A percentile compares a stretch with the other conserved stretches of the same genome.
These are phyloP conservation scores for Dactylis glomerata DNA, from an alignment of 176 grass and related monocot species.

Conservation along the genomic window DNA sequence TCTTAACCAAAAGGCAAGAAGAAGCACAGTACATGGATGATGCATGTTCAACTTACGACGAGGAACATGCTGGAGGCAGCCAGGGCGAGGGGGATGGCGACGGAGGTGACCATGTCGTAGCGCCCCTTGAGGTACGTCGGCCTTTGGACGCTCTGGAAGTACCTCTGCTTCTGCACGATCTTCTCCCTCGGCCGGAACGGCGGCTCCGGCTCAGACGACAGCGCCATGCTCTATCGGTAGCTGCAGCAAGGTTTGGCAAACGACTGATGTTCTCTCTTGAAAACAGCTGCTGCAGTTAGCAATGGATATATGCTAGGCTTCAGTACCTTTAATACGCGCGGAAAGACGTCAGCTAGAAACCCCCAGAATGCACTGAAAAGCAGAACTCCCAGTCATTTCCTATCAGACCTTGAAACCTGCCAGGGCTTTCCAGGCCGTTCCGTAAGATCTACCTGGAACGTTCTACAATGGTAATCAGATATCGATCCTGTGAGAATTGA, in stretches of 20 bases:
- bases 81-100: conserved; percentile 69
- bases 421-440: conserved; percentile 13
- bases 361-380: conserved; percentile 13
- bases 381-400: background rate
- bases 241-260: no score
- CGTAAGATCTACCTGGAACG: background rate
- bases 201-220: conserved; percentile 38
- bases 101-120: conserved; percentile 63
- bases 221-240: background rate
- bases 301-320: background rate
- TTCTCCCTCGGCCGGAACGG: conserved; percentile 74
- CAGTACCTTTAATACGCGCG: background rate
- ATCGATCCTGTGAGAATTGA: background rate
- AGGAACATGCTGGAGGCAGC: conserved; percentile 59
- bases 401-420: background rate
- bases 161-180: conserved; percentile 57
- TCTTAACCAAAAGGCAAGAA: no score
- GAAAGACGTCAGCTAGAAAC: conserved; percentile 11
- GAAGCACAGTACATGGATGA: background rate
- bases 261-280: background rate
- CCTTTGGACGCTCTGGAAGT: conserved; percentile 58
- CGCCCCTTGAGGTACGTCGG: conserved; percentile 78
- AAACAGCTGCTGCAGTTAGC: background rate
- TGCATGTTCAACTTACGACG: conserved; percentile 30
- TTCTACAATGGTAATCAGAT: background rate